Evolutionary conservation across 2,329 filamentous ascomycete genomes (phyloP).

Genomic region (Ceratocystis cacaofunesta): DNA sequence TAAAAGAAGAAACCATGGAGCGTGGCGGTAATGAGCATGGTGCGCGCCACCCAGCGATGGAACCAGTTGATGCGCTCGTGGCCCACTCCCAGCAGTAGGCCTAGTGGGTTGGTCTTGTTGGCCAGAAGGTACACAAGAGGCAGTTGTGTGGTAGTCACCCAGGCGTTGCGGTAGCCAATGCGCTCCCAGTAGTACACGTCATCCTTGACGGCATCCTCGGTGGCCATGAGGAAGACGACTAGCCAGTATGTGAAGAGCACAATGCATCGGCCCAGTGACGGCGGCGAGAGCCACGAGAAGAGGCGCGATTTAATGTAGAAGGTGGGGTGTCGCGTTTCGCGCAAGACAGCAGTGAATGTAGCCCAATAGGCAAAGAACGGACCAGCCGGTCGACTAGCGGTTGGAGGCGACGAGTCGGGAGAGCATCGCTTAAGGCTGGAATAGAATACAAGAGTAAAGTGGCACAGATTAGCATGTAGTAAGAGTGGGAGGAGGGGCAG

Average conservation of each 20-base stretch:
- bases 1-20: conserved; percentile 59
- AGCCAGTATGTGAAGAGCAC: conserved; percentile 43
- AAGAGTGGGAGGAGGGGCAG: neutral
- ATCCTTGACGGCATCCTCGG: conserved; percentile 31
- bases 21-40: conserved; percentile 51
- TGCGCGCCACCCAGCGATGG: conserved; percentile 56
- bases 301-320: conserved; percentile 32
- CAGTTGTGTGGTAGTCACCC: conserved; percentile 50
- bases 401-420: conserved; percentile 28
- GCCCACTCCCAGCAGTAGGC: conserved; percentile 44
- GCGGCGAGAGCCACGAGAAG: conserved; percentile 43
- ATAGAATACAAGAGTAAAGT: neutral
- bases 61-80: conserved; percentile 60
- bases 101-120: conserved; percentile 45
- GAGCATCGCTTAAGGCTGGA: conserved; percentile 33
- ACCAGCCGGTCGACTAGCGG: conserved; percentile 38
- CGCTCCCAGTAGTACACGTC: conserved; percentile 48
- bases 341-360: conserved; percentile 40
- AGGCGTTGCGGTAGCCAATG: conserved; percentile 52
- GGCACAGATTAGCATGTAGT: neutral
- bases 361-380: conserved; percentile 38
- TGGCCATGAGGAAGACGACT: conserved; percentile 43
- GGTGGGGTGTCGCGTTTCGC: conserved; percentile 43
- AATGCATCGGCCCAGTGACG: conserved; percentile 41
- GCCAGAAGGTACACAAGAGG: conserved; percentile 49